Evolutionary conservation across 495 filamentous ascomycete species (phyloP).

Genomic region (Xylaria grammica): DNA sequence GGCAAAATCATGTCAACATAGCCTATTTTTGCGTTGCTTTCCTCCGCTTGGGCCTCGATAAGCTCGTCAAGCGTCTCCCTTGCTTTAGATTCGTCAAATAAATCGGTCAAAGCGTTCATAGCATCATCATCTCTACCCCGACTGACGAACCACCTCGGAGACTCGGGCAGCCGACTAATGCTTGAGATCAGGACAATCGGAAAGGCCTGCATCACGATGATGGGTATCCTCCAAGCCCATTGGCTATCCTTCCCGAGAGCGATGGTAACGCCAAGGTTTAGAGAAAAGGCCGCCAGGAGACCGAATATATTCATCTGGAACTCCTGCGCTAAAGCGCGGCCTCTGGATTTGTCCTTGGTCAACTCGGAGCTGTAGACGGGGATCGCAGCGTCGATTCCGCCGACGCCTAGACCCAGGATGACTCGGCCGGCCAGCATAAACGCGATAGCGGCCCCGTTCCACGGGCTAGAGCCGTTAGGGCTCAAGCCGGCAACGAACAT

Average conservation of each 20-base stretch:
- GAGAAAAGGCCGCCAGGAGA: conserved; percentile 58
- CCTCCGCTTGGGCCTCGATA: conserved; percentile 47
- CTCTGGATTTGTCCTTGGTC: conserved; percentile 52
- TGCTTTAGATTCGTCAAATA: conserved; percentile 54
- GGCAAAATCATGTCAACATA: conserved; percentile 57
- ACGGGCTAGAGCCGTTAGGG: conserved; percentile 30
- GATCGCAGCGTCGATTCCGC: conserved; percentile 62
- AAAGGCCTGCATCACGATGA: conserved; percentile 62
- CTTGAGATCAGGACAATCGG: conserved; percentile 54
- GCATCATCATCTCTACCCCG: conserved; percentile 51
- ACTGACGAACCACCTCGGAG: conserved; percentile 58
- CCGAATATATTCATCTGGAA: conserved; percentile 66
- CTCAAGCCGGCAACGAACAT: conserved; percentile 61
- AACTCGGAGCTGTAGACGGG: conserved; percentile 63
- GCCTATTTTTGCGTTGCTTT: conserved; percentile 45
- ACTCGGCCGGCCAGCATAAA: conserved; percentile 60
- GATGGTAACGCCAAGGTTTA: conserved; percentile 47
- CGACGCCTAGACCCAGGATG: conserved; percentile 62
- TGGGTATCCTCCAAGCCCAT: conserved; percentile 62
- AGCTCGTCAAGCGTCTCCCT: conserved; percentile 53
- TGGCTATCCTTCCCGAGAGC: conserved; percentile 42
- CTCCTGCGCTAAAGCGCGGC: conserved; percentile 59
- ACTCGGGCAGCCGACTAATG: conserved; percentile 57
- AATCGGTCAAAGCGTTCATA: conserved; percentile 41
- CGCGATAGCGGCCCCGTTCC: conserved; percentile 44